phyloP scores from a whole-genome alignment of 1,139 yeast genomes.

The Scheffersomyces segobiensis region DNA sequence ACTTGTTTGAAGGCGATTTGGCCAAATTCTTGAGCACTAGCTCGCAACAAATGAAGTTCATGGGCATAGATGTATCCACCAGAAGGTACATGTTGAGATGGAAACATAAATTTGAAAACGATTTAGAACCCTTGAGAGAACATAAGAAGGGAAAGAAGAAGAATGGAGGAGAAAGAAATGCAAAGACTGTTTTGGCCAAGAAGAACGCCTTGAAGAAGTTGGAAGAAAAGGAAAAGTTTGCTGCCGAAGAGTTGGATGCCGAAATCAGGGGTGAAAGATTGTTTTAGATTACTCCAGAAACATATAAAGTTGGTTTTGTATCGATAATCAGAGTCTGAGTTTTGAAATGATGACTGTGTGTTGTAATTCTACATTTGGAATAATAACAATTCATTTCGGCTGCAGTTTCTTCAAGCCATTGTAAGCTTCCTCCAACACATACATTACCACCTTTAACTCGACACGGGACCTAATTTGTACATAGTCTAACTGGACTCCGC shows the following conservation, averaged over 20 bases:
- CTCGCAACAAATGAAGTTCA: conserved; percentile 62
- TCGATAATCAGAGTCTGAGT: not conserved
- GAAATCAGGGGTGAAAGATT: conserved; percentile 22
- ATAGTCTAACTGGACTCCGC: not conserved
- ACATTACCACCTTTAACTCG: not conserved
- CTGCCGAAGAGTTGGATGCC: conserved; percentile 21
- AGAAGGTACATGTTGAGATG: conserved; percentile 65
- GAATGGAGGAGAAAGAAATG: conserved; percentile 88
- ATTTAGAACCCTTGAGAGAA: conserved; percentile 59
- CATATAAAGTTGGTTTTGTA: not conserved
- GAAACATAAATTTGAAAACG: conserved; percentile 51
- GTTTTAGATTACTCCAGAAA: conserved; percentile 7
- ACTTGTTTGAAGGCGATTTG: conserved; percentile 74
- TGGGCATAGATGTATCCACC: conserved; percentile 76
- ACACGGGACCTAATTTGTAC: not conserved
- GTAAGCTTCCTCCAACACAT: not conserved
- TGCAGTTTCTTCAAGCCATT: not conserved
- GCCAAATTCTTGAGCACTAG: conserved; percentile 59
- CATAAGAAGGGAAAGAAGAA: conserved; percentile 71
- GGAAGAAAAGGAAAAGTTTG: conserved; percentile 37
- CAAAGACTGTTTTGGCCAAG: conserved; percentile 68
- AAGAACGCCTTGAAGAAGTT: conserved; percentile 60
- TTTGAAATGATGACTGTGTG: not conserved
- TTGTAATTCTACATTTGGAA: not conserved
- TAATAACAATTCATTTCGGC: not conserved